These are phyloP conservation scores for Parasitella parasitica DNA, from an alignment of 371 early-diverging fungal genomes.

Conservation along the genomic window DNA sequence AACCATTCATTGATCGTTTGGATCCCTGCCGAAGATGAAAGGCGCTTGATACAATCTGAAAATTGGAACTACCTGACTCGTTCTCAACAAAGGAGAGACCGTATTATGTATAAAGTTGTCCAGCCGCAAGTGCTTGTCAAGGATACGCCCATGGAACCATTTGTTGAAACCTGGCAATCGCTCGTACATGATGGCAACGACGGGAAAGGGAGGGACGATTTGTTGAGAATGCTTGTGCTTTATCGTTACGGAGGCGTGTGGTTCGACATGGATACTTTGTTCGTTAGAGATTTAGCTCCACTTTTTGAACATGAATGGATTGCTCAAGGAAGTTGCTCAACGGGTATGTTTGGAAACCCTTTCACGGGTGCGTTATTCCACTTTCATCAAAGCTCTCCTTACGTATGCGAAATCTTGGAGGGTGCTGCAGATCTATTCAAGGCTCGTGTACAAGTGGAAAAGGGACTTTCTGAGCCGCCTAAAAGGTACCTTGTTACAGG, in stretches of 20 bases:
- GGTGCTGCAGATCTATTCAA: slow-evolving; percentile 26
- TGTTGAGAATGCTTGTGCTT: slow-evolving; percentile 38
- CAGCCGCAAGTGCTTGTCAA: background rate
- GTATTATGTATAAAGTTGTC: slow-evolving; percentile 20
- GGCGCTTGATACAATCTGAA: slow-evolving; percentile 7
- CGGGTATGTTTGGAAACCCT: slow-evolving; percentile 34
- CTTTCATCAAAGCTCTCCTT: slow-evolving; percentile 35
- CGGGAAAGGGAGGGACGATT: slow-evolving; percentile 21
- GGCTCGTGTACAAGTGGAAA: slow-evolving; percentile 5
- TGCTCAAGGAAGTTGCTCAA: slow-evolving; percentile 35
- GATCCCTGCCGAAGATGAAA: slow-evolving; percentile 34
- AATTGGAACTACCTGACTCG: slow-evolving; percentile 22
- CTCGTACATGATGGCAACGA: slow-evolving; percentile 18
- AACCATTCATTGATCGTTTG: slow-evolving; percentile 41
- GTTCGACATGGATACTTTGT: slow-evolving; percentile 47
- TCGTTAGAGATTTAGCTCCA: slow-evolving; percentile 47
- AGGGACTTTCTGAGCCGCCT: background rate
- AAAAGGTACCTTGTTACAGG: slow-evolving; percentile 19
- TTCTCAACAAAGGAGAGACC: slow-evolving; percentile 3
- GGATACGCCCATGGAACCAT: slow-evolving; percentile 25
- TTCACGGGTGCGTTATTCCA: slow-evolving; percentile 38
- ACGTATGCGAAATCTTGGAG: slow-evolving; percentile 40
- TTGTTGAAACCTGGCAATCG: slow-evolving; percentile 17
- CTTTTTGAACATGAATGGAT: slow-evolving; percentile 46
- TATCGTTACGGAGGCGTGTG: slow-evolving; percentile 50